phyloP scores from a whole-genome alignment of 2,329 filamentous ascomycete genomes.

The Cadophora sp. region DNA sequence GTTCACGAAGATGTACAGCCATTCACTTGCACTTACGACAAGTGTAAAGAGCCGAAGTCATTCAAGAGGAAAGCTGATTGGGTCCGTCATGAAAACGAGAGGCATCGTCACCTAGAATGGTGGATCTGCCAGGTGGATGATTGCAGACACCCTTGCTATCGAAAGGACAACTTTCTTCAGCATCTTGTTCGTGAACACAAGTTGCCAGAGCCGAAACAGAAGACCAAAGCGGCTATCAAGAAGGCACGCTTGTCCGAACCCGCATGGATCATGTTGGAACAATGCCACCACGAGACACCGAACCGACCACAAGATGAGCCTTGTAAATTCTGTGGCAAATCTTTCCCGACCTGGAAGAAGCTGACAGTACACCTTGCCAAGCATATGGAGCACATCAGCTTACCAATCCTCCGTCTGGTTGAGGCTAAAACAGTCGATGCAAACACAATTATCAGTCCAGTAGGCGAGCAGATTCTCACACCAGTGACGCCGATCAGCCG shows the following conservation, averaged over 20 bases:
- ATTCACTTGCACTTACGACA: slow-evolving; percentile 89
- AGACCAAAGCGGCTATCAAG: slow-evolving; percentile 73
- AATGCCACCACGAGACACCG: slow-evolving; percentile 74
- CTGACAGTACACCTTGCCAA: slow-evolving; percentile 91
- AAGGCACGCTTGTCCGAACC: slow-evolving; percentile 62
- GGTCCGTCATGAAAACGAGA: slow-evolving; percentile 93
- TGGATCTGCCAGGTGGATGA: slow-evolving; percentile 86
- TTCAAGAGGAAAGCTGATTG: slow-evolving; percentile 97
- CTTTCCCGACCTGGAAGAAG: slow-evolving; percentile 88
- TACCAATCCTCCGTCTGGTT: slow-evolving; percentile 75
- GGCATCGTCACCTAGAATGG: slow-evolving; percentile 88
- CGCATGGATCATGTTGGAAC: slow-evolving; percentile 79
- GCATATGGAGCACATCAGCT: slow-evolving; percentile 91
- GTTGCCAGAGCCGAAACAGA: slow-evolving; percentile 79
- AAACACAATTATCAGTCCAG: slow-evolving; percentile 72
- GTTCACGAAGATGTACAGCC: slow-evolving; percentile 93
- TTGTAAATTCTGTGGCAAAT: slow-evolving; percentile 86
- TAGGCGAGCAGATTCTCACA: slow-evolving; percentile 52
- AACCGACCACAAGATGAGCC: slow-evolving; percentile 75
- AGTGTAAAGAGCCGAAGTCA: slow-evolving; percentile 83
- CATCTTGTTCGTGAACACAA: slow-evolving; percentile 94
- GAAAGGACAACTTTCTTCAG: slow-evolving; percentile 91
- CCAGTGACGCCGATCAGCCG: slow-evolving; percentile 38
- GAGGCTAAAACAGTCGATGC: slow-evolving; percentile 58
- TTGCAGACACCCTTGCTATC: slow-evolving; percentile 82